Evolutionary conservation across 2,329 filamentous ascomycete genomes (phyloP).

Genomic region (Curvularia sp.): DNA sequence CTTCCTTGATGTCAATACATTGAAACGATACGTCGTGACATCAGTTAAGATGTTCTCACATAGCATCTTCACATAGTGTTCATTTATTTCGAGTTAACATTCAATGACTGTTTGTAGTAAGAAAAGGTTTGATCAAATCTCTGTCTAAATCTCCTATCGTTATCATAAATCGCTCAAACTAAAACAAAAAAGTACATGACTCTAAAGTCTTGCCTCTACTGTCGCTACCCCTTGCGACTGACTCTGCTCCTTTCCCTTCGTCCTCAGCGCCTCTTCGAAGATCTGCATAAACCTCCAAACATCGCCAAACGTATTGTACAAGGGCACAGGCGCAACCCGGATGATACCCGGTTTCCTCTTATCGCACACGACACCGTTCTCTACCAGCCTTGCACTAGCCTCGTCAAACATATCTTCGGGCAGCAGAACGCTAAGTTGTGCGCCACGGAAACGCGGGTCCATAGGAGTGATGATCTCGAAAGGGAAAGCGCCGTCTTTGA

Average conservation of each 20-base stretch:
- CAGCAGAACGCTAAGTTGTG: constrained; percentile 79
- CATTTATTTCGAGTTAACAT: no score
- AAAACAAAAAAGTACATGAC: background rate
- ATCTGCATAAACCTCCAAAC: constrained; percentile 58
- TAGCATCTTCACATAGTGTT: no score
- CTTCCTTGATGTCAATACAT: no score
- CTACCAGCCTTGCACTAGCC: constrained; percentile 69
- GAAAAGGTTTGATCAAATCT: no score
- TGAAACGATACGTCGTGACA: no score
- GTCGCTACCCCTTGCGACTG: constrained; percentile 1
- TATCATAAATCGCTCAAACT: background rate
- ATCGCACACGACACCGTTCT: constrained; percentile 76
- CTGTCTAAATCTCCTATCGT: background rate
- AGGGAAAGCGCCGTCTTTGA: constrained; percentile 31
- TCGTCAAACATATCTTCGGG: constrained; percentile 71
- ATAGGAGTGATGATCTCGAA: constrained; percentile 70
- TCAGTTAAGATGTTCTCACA: no score
- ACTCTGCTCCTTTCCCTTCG: constrained; percentile 14
- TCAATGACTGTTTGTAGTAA: no score
- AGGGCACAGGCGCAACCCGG: constrained; percentile 78
- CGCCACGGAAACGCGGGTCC: constrained; percentile 71
- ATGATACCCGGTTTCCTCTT: constrained; percentile 87
- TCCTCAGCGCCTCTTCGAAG: constrained; percentile 54
- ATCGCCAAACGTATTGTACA: constrained; percentile 83
- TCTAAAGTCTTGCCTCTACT: constrained; percentile 22